Conservation (phyloP, 2,329 filamentous ascomycete genomes). For the Paraphaeosphaeria sporulosa region DNA sequence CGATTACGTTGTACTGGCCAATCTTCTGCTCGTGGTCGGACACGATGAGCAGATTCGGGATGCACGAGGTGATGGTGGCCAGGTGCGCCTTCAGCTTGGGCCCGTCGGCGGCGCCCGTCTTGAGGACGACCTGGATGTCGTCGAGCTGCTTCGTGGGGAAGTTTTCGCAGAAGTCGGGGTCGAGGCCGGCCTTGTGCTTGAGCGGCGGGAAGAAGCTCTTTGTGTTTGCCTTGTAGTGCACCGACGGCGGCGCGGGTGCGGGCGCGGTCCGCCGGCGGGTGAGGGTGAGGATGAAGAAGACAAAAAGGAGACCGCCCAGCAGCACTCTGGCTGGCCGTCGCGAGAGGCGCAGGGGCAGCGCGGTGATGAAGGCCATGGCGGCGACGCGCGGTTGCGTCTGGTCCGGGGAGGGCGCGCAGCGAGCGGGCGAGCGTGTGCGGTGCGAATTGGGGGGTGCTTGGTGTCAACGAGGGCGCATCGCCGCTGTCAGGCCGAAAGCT, state of each 20-base stretch:
- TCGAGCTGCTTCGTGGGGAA: constrained; percentile 52
- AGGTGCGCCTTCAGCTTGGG: constrained; percentile 57
- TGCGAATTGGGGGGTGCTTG: constrained; percentile 8
- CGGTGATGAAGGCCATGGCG: constrained; percentile 16
- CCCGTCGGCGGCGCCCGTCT: constrained; percentile 57
- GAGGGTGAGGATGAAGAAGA: constrained; percentile 42
- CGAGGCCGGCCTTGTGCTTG: constrained; percentile 35
- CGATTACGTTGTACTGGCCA: constrained; percentile 59
- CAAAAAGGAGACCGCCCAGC: constrained; percentile 40
- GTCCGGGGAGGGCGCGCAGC: constrained; percentile 17
- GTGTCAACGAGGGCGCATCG: constrained; percentile 12
- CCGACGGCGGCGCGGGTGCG: constrained; percentile 22
- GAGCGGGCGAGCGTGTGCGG: neutral
- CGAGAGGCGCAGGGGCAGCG: constrained; percentile 20
- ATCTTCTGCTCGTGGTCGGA: constrained; percentile 66
- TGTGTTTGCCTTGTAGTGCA: constrained; percentile 38
- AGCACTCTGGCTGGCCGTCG: constrained; percentile 31
- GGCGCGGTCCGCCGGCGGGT: constrained; percentile 28
- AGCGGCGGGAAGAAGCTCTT: constrained; percentile 49
- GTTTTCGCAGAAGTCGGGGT: constrained; percentile 49
- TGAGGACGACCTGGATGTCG: constrained; percentile 57
- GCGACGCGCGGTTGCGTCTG: constrained; percentile 20
- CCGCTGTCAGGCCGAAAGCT: constrained; percentile 8
- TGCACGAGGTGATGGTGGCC: constrained; percentile 61
- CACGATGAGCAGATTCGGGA: constrained; percentile 64